Percentiles rank a stretch among this genome's conserved stretches.
phyloP scores from a whole-genome alignment of 2,329 filamentous ascomycete species.

The Trichophaea hybrida region DNA sequence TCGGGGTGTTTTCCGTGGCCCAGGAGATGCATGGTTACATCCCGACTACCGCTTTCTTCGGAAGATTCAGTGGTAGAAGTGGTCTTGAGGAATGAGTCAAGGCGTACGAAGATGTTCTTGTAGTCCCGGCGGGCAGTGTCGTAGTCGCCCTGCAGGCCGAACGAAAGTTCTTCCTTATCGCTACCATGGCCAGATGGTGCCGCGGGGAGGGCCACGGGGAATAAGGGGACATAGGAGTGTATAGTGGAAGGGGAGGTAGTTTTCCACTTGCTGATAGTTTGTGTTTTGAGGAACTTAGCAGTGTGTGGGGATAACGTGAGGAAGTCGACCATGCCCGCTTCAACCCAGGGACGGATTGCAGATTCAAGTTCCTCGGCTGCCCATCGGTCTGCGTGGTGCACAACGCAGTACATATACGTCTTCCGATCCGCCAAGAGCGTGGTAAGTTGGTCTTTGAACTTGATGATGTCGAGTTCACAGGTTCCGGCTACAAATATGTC shows the following conservation, averaged over 20 bases:
- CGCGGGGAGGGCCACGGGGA: conserved; percentile 25
- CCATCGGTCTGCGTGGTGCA: conserved; percentile 27
- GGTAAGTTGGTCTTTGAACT: conserved; percentile 16
- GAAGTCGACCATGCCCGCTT: conserved; percentile 25
- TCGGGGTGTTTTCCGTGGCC: conserved; percentile 24
- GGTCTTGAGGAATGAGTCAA: conserved; percentile 21
- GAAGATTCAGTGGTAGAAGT: conserved; percentile 4
- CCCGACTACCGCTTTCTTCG: neutral
- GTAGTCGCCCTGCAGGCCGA: conserved; percentile 28
- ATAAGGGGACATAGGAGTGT: conserved; percentile 26
- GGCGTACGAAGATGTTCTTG: conserved; percentile 25
- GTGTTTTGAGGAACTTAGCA: conserved; percentile 23
- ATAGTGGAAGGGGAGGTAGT: conserved; percentile 18
- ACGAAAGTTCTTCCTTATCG: conserved; percentile 16
- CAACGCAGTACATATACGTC: conserved; percentile 27
- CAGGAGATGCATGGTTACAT: conserved; percentile 25
- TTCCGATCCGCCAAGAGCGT: conserved; percentile 23
- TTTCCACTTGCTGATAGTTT: conserved; percentile 23
- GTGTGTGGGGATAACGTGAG: conserved; percentile 26
- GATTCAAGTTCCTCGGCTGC: conserved; percentile 14
- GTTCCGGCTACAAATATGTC: conserved; percentile 27
- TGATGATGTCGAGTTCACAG: conserved; percentile 25
- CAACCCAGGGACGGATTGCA: conserved; percentile 22
- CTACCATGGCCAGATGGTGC: neutral
- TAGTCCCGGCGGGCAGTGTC: conserved; percentile 27